Conservation (phyloP, 2,329 filamentous ascomycete genomes). For the Clonostachys rosea region DNA sequence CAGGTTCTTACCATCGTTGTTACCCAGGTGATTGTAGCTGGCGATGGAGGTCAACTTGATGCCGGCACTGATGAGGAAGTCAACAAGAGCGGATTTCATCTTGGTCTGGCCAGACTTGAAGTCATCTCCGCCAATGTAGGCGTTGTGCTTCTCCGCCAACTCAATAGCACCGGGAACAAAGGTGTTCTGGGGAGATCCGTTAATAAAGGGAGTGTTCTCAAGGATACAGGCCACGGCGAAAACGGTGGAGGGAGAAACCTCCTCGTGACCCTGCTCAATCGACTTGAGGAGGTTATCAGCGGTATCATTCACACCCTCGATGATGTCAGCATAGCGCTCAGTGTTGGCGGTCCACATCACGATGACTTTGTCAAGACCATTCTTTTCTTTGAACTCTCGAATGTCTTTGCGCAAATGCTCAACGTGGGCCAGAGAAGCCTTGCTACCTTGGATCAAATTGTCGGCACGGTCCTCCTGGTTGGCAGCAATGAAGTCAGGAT, state of each 20-base stretch:
- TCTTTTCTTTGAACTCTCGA: constrained; percentile 83
- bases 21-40: constrained; percentile 98
- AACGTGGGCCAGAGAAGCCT: constrained; percentile 82
- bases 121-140: constrained; percentile 96
- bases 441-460: constrained; percentile 78
- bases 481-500: constrained; percentile 97
- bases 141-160: constrained; percentile 78
- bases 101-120: constrained; percentile 99
- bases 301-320: constrained; percentile 90
- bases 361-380: constrained; percentile 89
- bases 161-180: constrained; percentile 91
- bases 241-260: constrained; percentile 92
- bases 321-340: constrained; percentile 87
- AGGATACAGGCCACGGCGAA: constrained; percentile 94
- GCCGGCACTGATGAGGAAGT: constrained; percentile 97
- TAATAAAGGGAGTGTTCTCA: constrained; percentile 91
- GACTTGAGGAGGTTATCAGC: constrained; percentile 87
- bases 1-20: constrained; percentile 99
- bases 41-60: constrained; percentile 99
- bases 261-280: constrained; percentile 81
- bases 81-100: constrained; percentile 99
- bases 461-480: constrained; percentile 97
- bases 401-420: constrained; percentile 93
- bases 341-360: constrained; percentile 99
- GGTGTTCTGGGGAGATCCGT: constrained; percentile 98